Base-by-base conservation (phyloP, 2,329 filamentous ascomycete species). In the Fusarium illudens region DNA sequence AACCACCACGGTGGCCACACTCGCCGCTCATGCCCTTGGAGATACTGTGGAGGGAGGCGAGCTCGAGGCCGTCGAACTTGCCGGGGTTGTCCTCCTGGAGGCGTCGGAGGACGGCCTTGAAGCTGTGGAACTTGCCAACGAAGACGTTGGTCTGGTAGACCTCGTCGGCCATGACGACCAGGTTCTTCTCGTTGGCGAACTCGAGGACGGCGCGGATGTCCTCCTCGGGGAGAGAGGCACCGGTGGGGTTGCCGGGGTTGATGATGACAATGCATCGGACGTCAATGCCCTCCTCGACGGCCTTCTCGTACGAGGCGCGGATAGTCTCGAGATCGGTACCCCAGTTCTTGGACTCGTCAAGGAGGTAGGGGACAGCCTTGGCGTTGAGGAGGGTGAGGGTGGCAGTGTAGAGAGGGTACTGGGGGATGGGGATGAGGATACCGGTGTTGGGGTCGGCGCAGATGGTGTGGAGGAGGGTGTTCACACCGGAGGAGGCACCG, bases 131-230 rank as follows among this genome's bases (percentile, higher is more conserved):
- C 78, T 95, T 86, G 79, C 96, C 96, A 65, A 92, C 84, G 82
- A 99, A 99, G 73, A 99, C 92, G 80, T 99, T 99, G 77, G 96
- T 98, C 83, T 99, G 96, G 87, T 99, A 99, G 34, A 99, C 96
- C 81, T 99, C 96, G 76, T 99, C 96, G 54, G 96, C 96, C 75
- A 99, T 88, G 70, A 98, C 85, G 58, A 98, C 94, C 25, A 99
- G 86, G 73, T 90, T 89, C 84, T 97, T 89, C 79, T 94, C 86
- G 27, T 89, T 90, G 36, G 96, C 95, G 68, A 97, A 91, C 68
- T 96, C 89, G 71, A 98, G 86, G n/a, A 98, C 92, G 53, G 87
- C 86, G 75, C 90, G 89, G 79, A 99, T 90, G 75, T 97, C 93
- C 19, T 89, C 86, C 69, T 91, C 87, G 33, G 90, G 84, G 17